Conservation (phyloP, 2,329 filamentous ascomycete species). For the Tetracladium maxilliforme region DNA sequence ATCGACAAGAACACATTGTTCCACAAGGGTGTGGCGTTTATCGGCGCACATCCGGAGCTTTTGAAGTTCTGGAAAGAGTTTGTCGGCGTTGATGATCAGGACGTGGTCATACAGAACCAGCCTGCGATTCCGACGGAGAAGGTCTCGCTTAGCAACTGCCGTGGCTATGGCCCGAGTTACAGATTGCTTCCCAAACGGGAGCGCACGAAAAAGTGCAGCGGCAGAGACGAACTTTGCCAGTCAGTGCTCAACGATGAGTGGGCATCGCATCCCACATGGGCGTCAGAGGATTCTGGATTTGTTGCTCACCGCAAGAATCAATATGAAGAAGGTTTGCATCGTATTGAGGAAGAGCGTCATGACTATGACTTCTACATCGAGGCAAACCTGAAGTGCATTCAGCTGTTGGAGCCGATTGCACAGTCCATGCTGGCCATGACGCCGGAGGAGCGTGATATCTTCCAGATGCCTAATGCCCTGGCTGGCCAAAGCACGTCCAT, state of each 20-base stretch:
- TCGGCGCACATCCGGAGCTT: slow-evolving; percentile 79
- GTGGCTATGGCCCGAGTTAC: slow-evolving; percentile 91
- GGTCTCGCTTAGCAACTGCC: slow-evolving; percentile 89
- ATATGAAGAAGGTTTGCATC: slow-evolving; percentile 84
- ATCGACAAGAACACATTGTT: slow-evolving; percentile 76
- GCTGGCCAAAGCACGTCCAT: slow-evolving; percentile 92
- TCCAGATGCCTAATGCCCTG: slow-evolving; percentile 68
- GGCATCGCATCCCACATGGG: slow-evolving; percentile 98
- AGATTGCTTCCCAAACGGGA: slow-evolving; percentile 79
- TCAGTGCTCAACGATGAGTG: slow-evolving; percentile 93
- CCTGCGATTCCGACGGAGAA: slow-evolving; percentile 62
- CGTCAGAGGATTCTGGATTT: slow-evolving; percentile 93
- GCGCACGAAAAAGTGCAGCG: slow-evolving; percentile 80
- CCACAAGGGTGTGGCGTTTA: slow-evolving; percentile 71
- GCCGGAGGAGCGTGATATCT: slow-evolving; percentile 55
- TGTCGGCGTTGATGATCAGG: slow-evolving; percentile 61
- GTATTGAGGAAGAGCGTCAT: slow-evolving; percentile 95
- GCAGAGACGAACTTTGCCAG: slow-evolving; percentile 86
- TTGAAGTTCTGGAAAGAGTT: slow-evolving; percentile 79
- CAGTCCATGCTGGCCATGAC: slow-evolving; percentile 77
- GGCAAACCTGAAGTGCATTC: slow-evolving; percentile 85
- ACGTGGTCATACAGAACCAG: slow-evolving; percentile 66
- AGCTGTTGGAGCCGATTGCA: slow-evolving; percentile 86
- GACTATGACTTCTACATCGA: slow-evolving; percentile 99
- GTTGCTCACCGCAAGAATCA: slow-evolving; percentile 95